Conservation (phyloP, 352 stramenopile genomes). For the Phytophthora melonis region DNA sequence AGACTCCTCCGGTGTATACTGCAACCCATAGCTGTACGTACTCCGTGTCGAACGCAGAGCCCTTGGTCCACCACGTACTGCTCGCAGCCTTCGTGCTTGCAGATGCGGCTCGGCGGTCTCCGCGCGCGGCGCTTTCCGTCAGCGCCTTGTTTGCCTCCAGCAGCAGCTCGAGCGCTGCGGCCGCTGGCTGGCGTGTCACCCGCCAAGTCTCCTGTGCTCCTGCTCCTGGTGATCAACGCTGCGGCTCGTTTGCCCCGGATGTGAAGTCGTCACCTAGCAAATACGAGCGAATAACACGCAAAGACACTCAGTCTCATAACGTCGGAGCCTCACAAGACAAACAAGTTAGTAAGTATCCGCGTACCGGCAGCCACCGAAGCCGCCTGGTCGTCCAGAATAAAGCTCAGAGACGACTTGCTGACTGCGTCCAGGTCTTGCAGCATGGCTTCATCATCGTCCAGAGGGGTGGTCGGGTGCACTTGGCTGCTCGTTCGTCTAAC, state of each 20-base stretch:
- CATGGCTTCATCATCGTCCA: conserved; percentile 24
- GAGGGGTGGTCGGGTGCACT: conserved; percentile 18
- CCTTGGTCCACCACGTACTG: conserved; percentile 85
- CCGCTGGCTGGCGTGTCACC: conserved; percentile 8
- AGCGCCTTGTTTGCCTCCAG: conserved; percentile 32
- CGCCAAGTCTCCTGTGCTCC: conserved; percentile 46
- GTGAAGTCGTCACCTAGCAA: conserved; percentile 29
- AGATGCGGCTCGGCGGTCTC: conserved; percentile 70
- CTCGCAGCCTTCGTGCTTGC: conserved; percentile 76
- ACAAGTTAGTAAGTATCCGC: background rate
- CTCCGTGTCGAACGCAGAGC: conserved; percentile 78
- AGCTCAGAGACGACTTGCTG: conserved; percentile 78
- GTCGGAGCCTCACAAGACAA: background rate
- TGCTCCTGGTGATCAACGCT: conserved; percentile 36
- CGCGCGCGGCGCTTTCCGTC: conserved; percentile 64
- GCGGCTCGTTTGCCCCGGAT: conserved; percentile 26
- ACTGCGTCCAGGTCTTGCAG: conserved; percentile 9
- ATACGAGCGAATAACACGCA: conserved; percentile 4
- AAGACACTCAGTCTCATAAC: conserved; percentile 8
- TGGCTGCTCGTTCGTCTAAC: conserved; percentile 33
- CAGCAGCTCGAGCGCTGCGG: conserved; percentile 7
- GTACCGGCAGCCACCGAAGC: conserved; percentile 34
- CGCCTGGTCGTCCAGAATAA: conserved; percentile 72
- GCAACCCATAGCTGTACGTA: conserved; percentile 43
- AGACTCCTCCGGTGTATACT: conserved; percentile 2